Base-by-base conservation (phyloP, 225 moss, liverwort and hornwort species). In the Thuidium tamariscinum region DNA sequence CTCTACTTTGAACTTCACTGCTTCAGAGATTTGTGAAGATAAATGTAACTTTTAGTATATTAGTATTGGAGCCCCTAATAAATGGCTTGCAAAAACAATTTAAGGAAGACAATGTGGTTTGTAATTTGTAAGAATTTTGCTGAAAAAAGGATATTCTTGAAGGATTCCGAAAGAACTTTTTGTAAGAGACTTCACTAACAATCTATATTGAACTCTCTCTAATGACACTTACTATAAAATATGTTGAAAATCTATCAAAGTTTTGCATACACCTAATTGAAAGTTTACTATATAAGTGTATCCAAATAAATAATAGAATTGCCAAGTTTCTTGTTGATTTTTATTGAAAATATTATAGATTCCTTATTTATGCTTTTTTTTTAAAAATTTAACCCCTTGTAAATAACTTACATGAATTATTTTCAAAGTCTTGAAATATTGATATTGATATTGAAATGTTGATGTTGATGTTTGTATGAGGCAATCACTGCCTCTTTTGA, bases 41-140 rank as follows among this genome's bases (percentile, higher is more conserved):
- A 12, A 30, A 19, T 29, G 4, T 26, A 29, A 46, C 3, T 3
- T 42, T 29, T 9, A 42, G 3, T 0, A 44, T 16, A 29, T 44
- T 10, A n/a, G n/a, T n/a, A n/a, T n/a, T n/a, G n/a, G 0, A 3
- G 39, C 5, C 17, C 10, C 1, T 1, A 0, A 10, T 30, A 7
- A 48, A 48, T 30, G 6, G 11, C 32, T 48, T 10, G 3, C 1
- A 0, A 46, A 4, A 48, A 2, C 0, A 0, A 0, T 15, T 48
- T 21, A 5, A n/a, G 2, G 1, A 5, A 1, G 22, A 21, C 1
- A 1, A 3, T 2, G 2, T 51, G 13, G 32, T 74, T 51, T 8
- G 1, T 13, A 74, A 8, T n/a, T 74, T 74, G 21, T 5, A 30
- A 11, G 8, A 34, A 34, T 51, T 29, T 34, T 48, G 34, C 49